Percentiles rank a stretch among this genome's conserved stretches.
Conservation (phyloP, 176 grass and related monocot genomes). For the Triticum turgidum region DNA sequence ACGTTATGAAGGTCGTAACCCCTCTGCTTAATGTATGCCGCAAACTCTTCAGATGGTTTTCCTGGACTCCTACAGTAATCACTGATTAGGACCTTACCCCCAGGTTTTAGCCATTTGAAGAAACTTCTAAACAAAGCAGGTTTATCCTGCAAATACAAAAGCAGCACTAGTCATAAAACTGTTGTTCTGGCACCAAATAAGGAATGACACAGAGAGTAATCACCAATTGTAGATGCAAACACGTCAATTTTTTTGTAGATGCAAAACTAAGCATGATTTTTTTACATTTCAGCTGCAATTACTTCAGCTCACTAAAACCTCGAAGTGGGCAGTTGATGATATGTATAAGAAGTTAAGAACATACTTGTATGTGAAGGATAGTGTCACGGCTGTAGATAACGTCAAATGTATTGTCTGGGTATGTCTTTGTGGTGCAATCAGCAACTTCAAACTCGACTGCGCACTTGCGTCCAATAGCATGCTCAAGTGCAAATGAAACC, state of each 20-base stretch:
- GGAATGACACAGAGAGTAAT: no score
- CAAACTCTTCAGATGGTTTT: slow-evolving; percentile 75
- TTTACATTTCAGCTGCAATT: not conserved
- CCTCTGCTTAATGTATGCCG: slow-evolving; percentile 82
- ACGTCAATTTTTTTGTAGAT: not conserved
- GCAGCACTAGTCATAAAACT: not conserved
- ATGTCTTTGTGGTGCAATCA: slow-evolving; percentile 91
- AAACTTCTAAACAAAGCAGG: slow-evolving; percentile 69
- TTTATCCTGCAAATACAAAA: slow-evolving; percentile 74
- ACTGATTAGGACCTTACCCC: slow-evolving; percentile 88
- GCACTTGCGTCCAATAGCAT: slow-evolving; percentile 78
- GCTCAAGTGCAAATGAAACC: slow-evolving; percentile 92
- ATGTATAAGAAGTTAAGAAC: not conserved
- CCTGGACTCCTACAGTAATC: slow-evolving; percentile 86
- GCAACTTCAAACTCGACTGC: slow-evolving; percentile 93
- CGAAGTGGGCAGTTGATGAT: not conserved
- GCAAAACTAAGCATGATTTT: not conserved
- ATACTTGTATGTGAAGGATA: slow-evolving; percentile 96
- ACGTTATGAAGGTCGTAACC: slow-evolving; percentile 94
- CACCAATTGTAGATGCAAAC: not conserved
- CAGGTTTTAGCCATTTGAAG: slow-evolving; percentile 94
- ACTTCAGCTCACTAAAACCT: not conserved
- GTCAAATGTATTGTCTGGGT: slow-evolving; percentile 73
- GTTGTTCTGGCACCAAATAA: not conserved
- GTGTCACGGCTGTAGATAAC: slow-evolving; percentile 94